Percentiles rank a stretch among this genome's conserved stretches.
phyloP scores from a whole-genome alignment of 2,329 filamentous ascomycete species.

The Teratosphaeria epicoccoides region DNA sequence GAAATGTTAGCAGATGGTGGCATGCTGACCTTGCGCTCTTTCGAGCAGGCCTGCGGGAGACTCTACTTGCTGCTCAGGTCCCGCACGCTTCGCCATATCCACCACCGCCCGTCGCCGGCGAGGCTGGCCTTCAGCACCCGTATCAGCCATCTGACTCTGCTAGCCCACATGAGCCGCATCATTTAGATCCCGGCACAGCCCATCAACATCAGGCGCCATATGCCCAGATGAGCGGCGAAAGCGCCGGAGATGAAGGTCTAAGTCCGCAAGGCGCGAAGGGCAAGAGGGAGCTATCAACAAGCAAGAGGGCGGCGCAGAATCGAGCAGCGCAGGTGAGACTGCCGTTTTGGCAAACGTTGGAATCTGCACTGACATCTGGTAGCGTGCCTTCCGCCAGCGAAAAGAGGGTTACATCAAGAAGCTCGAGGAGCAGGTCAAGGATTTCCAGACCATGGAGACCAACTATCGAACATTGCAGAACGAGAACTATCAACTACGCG shows the following conservation, averaged over 20 bases:
- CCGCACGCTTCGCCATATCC: constrained; percentile 31
- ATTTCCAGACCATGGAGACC: constrained; percentile 64
- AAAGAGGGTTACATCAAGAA: constrained; percentile 99
- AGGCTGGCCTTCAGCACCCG: constrained; percentile 19
- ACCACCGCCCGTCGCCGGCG: constrained; percentile 20
- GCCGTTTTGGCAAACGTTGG: not conserved
- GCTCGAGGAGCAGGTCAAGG: constrained; percentile 84
- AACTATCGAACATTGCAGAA: constrained; percentile 69
- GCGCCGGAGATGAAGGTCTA: constrained; percentile 33
- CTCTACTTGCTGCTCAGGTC: constrained; percentile 45
- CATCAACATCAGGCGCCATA: constrained; percentile 27
- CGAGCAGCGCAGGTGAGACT: constrained; percentile 79
- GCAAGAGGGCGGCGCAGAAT: constrained; percentile 93
- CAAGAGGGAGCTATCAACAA: constrained; percentile 86
- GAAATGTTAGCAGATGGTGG: not conserved
- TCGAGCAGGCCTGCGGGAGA: constrained; percentile 48
- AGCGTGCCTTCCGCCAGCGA: constrained; percentile 94
- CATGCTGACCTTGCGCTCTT: not conserved
- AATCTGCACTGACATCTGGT: not conserved
- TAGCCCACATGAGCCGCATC: constrained; percentile 27
- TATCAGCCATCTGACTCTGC: constrained; percentile 33
- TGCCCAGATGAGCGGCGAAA: constrained; percentile 35
- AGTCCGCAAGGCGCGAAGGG: constrained; percentile 55
- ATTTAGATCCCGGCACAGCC: constrained; percentile 44
- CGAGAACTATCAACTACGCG: constrained; percentile 82